These are phyloP conservation scores for Backusella westeae DNA, from an alignment of 192 early-diverging fungal genomes.

Conservation along the genomic window DNA sequence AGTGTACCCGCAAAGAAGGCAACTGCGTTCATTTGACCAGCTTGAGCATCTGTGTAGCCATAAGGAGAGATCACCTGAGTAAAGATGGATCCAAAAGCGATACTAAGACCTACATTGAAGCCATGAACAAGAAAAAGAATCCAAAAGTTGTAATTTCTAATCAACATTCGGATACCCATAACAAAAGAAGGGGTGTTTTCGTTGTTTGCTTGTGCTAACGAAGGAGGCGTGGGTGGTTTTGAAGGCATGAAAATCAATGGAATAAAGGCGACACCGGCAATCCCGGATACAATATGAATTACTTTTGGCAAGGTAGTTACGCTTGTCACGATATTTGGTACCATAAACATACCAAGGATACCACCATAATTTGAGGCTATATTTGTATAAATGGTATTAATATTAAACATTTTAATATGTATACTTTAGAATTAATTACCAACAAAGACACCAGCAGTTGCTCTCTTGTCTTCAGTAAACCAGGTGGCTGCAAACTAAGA, in stretches of 20 bases:
- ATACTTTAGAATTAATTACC: conserved; percentile 9
- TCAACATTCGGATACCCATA: conserved; percentile 22
- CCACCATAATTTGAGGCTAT: conserved; percentile 38
- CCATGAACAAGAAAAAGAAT: conserved; percentile 32
- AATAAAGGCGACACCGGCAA: conserved; percentile 16
- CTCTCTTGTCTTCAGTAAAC: conserved; percentile 35
- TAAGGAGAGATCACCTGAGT: conserved; percentile 33
- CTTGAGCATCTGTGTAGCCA: conserved; percentile 38
- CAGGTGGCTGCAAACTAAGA: conserved; percentile 34
- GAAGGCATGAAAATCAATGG: conserved; percentile 35
- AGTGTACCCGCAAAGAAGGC: conserved; percentile 35
- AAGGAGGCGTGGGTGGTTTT: conserved; percentile 33
- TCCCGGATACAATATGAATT: conserved; percentile 18
- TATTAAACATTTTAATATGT: not conserved
- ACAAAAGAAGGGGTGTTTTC: conserved; percentile 24
- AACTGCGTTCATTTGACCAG: conserved; percentile 33
- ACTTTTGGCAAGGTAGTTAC: not conserved
- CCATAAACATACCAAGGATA: conserved; percentile 33
- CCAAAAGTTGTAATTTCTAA: conserved; percentile 34
- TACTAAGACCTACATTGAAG: conserved; percentile 37
- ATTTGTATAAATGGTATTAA: not conserved
- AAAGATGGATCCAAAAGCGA: conserved; percentile 35
- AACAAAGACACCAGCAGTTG: conserved; percentile 37
- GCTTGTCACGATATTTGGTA: conserved; percentile 28
- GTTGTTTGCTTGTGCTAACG: not conserved